Evolutionary conservation across 1,139 yeast species (phyloP).

Genomic region (Pneumocystis murina): DNA sequence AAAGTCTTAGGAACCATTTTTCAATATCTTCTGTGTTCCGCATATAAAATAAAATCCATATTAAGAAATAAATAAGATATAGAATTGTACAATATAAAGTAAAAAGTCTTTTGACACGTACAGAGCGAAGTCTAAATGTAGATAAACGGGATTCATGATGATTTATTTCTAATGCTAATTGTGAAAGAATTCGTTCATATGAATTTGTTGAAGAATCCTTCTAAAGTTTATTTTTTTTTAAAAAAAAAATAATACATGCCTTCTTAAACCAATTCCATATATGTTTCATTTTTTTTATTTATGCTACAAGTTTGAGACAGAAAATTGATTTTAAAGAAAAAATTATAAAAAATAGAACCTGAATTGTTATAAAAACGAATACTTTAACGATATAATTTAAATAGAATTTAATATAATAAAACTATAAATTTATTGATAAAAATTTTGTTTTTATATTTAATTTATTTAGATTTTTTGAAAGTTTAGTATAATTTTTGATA

Average conservation of each 20-base stretch:
- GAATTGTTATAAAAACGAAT: not conserved
- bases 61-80: not conserved
- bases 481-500: not conserved
- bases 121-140: not conserved
- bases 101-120: not conserved
- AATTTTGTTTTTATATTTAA: not conserved
- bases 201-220: not conserved
- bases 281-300: not conserved
- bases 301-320: not conserved
- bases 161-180: not conserved
- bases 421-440: not conserved
- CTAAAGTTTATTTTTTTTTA: not conserved
- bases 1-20: not conserved
- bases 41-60: conserved; percentile 1
- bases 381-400: not conserved
- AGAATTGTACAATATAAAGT: not conserved
- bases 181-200: not conserved
- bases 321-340: not conserved
- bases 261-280: not conserved
- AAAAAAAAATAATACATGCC: not conserved
- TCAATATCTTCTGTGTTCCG: not conserved
- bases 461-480: not conserved
- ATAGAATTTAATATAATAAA: not conserved
- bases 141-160: not conserved
- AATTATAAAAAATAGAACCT: not conserved